A percentile compares a stretch with the other conserved stretches of the same genome.
Conservation (phyloP, 768 basidiomycete species). For the Hydnomerulius pinastri region DNA sequence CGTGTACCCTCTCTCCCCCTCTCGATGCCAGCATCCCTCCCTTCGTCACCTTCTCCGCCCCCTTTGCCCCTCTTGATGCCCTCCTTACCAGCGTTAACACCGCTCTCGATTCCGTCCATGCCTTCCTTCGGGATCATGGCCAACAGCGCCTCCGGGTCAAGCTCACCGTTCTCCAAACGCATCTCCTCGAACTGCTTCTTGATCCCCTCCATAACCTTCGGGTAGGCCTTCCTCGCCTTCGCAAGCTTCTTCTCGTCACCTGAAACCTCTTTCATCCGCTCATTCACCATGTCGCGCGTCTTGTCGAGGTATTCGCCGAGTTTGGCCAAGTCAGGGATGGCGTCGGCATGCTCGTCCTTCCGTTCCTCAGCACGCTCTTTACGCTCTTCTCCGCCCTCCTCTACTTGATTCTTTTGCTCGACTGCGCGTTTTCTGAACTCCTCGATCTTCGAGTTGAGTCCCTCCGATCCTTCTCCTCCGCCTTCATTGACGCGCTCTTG, state of each 20-base stretch:
- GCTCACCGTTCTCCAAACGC: conserved; percentile 2
- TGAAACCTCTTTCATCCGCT: conserved; percentile 14
- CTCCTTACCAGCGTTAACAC: conserved; percentile 6
- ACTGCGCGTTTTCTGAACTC: conserved; percentile 2
- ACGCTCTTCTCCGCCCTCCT: neutral
- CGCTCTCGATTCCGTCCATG: conserved; percentile 1
- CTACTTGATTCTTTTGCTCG: neutral
- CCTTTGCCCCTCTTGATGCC: neutral
- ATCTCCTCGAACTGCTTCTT: conserved; percentile 12
- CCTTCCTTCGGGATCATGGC: conserved; percentile 13
- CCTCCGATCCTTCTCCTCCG: conserved; percentile 1
- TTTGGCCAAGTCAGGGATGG: conserved; percentile 5
- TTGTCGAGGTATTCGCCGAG: conserved; percentile 20
- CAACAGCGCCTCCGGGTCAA: conserved; percentile 7
- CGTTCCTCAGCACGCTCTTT: neutral
- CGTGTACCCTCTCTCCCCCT: conserved; percentile 8
- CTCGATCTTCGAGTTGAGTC: conserved; percentile 8
- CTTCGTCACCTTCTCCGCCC: neutral
- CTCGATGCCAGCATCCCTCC: conserved; percentile 4
- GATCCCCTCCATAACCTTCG: conserved; percentile 11
- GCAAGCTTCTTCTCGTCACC: conserved; percentile 20
- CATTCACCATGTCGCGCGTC: conserved; percentile 18
- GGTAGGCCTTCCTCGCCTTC: conserved; percentile 16
- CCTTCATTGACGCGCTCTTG: neutral
- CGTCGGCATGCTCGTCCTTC: neutral